Base-by-base conservation (phyloP, 2,329 filamentous ascomycete genomes). In the Fusarium sp. region DNA sequence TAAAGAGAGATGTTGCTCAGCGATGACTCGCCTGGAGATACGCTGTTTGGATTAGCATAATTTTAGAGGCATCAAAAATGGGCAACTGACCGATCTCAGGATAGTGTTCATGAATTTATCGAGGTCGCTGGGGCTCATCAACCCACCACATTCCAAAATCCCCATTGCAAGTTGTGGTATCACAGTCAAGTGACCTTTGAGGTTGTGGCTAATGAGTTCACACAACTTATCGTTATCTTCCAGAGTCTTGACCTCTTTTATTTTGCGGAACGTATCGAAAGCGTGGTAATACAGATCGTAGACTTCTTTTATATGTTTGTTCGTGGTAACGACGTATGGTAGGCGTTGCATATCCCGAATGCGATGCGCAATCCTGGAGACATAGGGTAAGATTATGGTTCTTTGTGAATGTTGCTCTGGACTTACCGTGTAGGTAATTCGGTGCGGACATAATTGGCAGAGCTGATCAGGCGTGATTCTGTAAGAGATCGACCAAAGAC, bases 251-350 rank as follows among this genome's bases (percentile, higher is more conserved):
- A 99, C 90, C 77, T 97, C 94, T 53, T 91, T 90, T 43, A 98
- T 85, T 72, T 92, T 91, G 49, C 96, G 92, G 70, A 98, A 92
- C 56, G 86, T 90, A 78, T 99, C 96, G 75, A 99, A 99, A n/a
- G 96, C 95, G 72, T 91, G 90, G 82, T 98, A 97, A 84, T 99
- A 99, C 9, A 98, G 87, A 79, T 98, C 94, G 82, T 99, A 99
- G 34, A 98, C 96, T 71, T 97, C 91, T 78, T 92, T 94, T 68
- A 99, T 92, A 80, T 99, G 94, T 9, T 90, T 90, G 76, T 99
- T 99, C n/a, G 93, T 94, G 49, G 98, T 93, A 58, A 98, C 95
- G 40, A 96, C 93, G 78, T 97, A 99, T 20, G 96, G 96, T 43
- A 99, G 86, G 69, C 93, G 94, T 80, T 99, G 96, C 88, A 99